A percentile compares a stretch with the other conserved stretches of the same genome.
phyloP scores from a whole-genome alignment of 768 basidiomycete genomes.

The Glaciozyma martinii region DNA sequence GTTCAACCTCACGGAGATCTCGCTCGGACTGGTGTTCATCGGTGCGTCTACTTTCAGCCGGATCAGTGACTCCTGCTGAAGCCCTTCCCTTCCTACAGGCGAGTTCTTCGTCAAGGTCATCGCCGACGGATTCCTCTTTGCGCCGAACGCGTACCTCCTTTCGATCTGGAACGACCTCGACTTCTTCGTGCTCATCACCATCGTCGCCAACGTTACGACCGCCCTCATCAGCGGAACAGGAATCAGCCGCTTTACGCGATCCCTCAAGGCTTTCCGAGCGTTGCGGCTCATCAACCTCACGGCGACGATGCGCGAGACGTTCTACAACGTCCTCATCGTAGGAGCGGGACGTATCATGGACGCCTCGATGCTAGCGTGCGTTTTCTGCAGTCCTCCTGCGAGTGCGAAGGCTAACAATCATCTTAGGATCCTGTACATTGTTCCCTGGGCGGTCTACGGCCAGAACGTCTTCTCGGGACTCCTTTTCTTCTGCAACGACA shows the following conservation, averaged over 20 bases:
- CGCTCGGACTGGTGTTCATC: slow-evolving; percentile 52
- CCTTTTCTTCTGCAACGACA: slow-evolving; percentile 78
- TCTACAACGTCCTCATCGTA: slow-evolving; percentile 66
- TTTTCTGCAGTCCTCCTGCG: too few species aligned
- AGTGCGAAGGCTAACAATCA: too few species aligned
- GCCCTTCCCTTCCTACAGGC: slow-evolving; percentile 46
- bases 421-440: slow-evolving; percentile 48
- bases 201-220: slow-evolving; percentile 32
- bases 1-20: slow-evolving; percentile 74
- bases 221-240: slow-evolving; percentile 8
- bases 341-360: slow-evolving; percentile 77
- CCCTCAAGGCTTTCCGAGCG: slow-evolving; percentile 73
- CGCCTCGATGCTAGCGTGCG: slow-evolving; percentile 66
- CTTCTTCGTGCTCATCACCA: slow-evolving; percentile 64
- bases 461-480: slow-evolving; percentile 81
- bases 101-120: slow-evolving; percentile 85
- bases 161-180: slow-evolving; percentile 90
- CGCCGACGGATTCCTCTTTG: slow-evolving; percentile 85
- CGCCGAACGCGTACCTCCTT: slow-evolving; percentile 81
- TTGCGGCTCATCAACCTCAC: slow-evolving; percentile 83
- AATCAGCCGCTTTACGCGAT: slow-evolving; percentile 62
- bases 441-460: slow-evolving; percentile 66
- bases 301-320: slow-evolving; percentile 73
- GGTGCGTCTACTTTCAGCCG: neutral
- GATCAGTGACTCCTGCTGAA: slow-evolving; percentile 11